Evolutionary conservation across 306 rosid species (phyloP).

Genomic region (Prinsepia uniflora): DNA sequence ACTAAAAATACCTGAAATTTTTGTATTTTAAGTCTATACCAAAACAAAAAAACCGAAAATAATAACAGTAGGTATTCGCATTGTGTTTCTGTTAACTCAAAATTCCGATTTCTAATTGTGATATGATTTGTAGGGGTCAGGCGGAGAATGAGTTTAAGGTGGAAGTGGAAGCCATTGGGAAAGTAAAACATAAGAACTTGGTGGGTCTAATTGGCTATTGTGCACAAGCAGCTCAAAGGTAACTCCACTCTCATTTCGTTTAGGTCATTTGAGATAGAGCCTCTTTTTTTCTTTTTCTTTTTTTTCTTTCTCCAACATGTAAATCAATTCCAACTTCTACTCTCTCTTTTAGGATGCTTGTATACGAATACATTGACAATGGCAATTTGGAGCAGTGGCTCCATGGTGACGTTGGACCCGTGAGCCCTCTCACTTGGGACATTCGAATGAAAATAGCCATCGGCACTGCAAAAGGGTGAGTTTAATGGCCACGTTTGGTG

Average conservation of each 20-base stretch:
- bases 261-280: neutral
- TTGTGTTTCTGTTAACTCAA: neutral
- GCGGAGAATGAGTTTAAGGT: slow-evolving; percentile 94
- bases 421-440: slow-evolving; percentile 93
- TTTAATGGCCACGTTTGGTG: neutral
- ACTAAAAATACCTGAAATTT: neutral
- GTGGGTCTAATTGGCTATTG: slow-evolving; percentile 91
- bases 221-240: slow-evolving; percentile 91
- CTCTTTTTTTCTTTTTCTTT: neutral
- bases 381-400: slow-evolving; percentile 99
- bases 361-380: slow-evolving; percentile 84
- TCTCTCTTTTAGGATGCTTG: slow-evolving; percentile 69
- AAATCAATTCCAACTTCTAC: neutral
- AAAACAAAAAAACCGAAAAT: neutral
- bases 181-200: slow-evolving; percentile 94
- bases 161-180: slow-evolving; percentile 98
- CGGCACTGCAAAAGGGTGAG: slow-evolving; percentile 91
- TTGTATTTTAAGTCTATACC: neutral
- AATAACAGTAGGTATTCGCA: neutral
- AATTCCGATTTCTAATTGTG: slow-evolving; percentile 15
- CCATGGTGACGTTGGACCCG: slow-evolving; percentile 89
- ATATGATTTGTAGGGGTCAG: slow-evolving; percentile 63
- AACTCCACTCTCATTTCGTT: slow-evolving; percentile 18
- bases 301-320: slow-evolving; percentile 8
- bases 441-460: slow-evolving; percentile 78